Evolutionary conservation across 2,329 filamentous ascomycete genomes (phyloP).

Genomic region (Akanthomyces muscarius): DNA sequence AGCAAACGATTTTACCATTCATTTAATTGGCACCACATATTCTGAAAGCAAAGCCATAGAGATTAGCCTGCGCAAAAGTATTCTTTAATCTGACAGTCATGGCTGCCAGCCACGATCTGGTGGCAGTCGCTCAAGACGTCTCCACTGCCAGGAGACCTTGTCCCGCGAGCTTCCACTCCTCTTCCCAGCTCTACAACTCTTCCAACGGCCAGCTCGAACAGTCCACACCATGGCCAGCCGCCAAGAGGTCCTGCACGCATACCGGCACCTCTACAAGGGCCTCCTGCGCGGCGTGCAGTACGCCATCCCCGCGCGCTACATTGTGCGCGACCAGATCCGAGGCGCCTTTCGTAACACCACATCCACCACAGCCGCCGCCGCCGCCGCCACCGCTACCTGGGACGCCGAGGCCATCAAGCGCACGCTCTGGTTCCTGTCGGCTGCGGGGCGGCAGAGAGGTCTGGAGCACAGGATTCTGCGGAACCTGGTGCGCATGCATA

Average conservation of each 20-base stretch:
- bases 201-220: neutral
- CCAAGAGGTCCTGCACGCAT: slow-evolving; percentile 56
- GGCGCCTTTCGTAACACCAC: slow-evolving; percentile 49
- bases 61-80: too few species aligned
- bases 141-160: neutral
- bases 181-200: neutral
- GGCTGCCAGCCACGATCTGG: too few species aligned
- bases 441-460: slow-evolving; percentile 59
- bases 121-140: neutral
- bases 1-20: neutral
- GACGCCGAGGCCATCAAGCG: slow-evolving; percentile 53
- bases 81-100: too few species aligned
- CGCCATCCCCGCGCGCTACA: slow-evolving; percentile 63
- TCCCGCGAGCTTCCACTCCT: too few species aligned
- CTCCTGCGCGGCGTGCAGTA: slow-evolving; percentile 68
- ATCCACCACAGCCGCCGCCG: neutral
- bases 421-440: slow-evolving; percentile 66
- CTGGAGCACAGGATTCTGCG: slow-evolving; percentile 70
- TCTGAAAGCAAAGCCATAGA: neutral
- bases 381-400: slow-evolving; percentile 3
- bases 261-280: slow-evolving; percentile 64
- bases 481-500: slow-evolving; percentile 51
- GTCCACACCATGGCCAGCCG: slow-evolving; percentile 7
- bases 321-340: slow-evolving; percentile 56
- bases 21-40: neutral